Percentiles rank a stretch among this genome's conserved stretches.
These are phyloP conservation scores for Phragmites australis DNA, from an alignment of 176 grass and related monocot species.

Conservation along the genomic window DNA sequence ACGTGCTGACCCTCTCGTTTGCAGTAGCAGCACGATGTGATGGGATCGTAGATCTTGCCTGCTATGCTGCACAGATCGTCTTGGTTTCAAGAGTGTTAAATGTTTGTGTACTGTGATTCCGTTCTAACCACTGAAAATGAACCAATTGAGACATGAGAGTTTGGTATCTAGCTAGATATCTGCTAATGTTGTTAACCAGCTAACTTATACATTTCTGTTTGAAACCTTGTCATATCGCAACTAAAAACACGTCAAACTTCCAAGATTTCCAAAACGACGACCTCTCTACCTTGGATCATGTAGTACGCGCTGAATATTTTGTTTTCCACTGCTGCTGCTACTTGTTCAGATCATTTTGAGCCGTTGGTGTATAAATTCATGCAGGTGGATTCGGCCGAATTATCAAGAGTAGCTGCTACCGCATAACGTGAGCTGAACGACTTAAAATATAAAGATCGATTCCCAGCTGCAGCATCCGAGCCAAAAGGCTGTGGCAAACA, in stretches of 20 bases:
- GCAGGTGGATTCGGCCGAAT: constrained; percentile 43
- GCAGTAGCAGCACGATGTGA: constrained; percentile 21
- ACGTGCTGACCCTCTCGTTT: not conserved
- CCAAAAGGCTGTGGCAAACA: constrained; percentile 28
- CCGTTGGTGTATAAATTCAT: not conserved
- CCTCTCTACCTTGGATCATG: too few relatives aligned
- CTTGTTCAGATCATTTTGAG: not conserved
- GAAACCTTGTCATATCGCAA: not conserved
- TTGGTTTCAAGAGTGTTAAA: not conserved
- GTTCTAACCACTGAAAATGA: not conserved
- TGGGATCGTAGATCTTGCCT: constrained; percentile 22
- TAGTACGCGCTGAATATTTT: not conserved
- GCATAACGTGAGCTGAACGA: constrained; percentile 11
- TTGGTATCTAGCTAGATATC: too few relatives aligned
- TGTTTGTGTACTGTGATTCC: not conserved
- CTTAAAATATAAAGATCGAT: constrained; percentile 25
- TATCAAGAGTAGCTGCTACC: constrained; percentile 2
- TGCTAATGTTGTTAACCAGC: too few relatives aligned
- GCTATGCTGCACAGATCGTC: not conserved
- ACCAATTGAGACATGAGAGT: too few relatives aligned
- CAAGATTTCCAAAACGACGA: not conserved
- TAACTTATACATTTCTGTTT: too few relatives aligned
- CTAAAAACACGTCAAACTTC: not conserved
- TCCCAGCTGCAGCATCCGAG: not conserved
- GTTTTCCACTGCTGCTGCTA: too few relatives aligned